A percentile compares a stretch with the other conserved stretches of the same genome.
These are phyloP conservation scores for Pachysandra terminalis DNA, from an alignment of 164 flowering plant genomes.

Conservation along the genomic window DNA sequence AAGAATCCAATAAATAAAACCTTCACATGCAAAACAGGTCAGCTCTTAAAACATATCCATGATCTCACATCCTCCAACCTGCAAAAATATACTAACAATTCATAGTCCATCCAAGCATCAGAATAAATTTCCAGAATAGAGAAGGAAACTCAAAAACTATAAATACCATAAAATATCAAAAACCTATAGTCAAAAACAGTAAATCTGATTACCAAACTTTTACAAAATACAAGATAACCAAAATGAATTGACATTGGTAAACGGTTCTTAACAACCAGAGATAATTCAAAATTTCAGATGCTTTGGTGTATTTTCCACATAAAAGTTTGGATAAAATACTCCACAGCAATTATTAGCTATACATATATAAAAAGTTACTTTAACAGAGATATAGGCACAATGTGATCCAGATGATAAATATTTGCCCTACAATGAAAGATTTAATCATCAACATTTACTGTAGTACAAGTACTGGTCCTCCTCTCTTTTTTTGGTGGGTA, in stretches of 20 bases:
- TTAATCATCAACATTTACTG: too few relatives aligned
- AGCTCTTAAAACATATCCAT: neutral
- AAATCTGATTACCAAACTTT: too few relatives aligned
- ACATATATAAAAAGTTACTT: neutral
- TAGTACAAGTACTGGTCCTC: too few relatives aligned
- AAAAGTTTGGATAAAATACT: neutral
- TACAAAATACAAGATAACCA: neutral
- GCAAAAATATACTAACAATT: neutral
- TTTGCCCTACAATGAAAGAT: too few relatives aligned
- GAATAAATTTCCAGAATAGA: neutral
- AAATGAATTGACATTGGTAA: too few relatives aligned
- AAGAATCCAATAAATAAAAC: neutral
- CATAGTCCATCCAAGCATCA: neutral
- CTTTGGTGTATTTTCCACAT: neutral
- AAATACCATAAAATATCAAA: neutral
- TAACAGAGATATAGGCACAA: neutral
- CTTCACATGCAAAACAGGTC: constrained; percentile 5
- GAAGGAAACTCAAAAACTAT: neutral
- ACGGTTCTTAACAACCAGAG: neutral
- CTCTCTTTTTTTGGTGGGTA: too few relatives aligned
- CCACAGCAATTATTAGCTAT: neutral
- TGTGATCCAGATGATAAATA: neutral
- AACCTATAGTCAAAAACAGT: neutral
- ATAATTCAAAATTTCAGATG: too few relatives aligned
- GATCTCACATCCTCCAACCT: constrained; percentile 4